Evolutionary conservation across 306 rosid species (phyloP).

Genomic region (Gastrolobium villosum): DNA sequence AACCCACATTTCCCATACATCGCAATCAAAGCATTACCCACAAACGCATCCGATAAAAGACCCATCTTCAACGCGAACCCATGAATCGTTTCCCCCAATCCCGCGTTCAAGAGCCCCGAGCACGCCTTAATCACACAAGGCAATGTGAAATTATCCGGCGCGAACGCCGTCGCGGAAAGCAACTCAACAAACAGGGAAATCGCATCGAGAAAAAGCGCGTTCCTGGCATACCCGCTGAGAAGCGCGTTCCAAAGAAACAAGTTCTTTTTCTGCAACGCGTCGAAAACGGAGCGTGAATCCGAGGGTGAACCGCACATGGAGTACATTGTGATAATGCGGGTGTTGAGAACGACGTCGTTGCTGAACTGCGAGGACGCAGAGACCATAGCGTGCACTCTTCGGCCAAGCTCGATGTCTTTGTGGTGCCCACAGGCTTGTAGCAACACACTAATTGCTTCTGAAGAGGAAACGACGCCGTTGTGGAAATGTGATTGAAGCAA

Average conservation of each 20-base stretch:
- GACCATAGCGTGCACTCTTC: slow-evolving; percentile 63
- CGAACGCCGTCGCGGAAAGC: slow-evolving; percentile 56
- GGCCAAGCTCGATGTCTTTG: slow-evolving; percentile 64
- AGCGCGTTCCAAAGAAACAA: slow-evolving; percentile 82
- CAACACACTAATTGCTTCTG: slow-evolving; percentile 55
- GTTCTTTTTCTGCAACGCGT: slow-evolving; percentile 57
- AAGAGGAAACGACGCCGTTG: slow-evolving; percentile 40
- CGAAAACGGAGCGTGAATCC: slow-evolving; percentile 69
- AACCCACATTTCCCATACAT: slow-evolving; percentile 74
- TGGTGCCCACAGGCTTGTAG: slow-evolving; percentile 67
- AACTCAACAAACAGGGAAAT: slow-evolving; percentile 58
- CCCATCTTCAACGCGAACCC: slow-evolving; percentile 72
- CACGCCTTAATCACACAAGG: slow-evolving; percentile 82
- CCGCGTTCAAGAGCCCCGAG: slow-evolving; percentile 57
- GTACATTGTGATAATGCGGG: slow-evolving; percentile 80
- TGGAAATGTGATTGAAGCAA: slow-evolving; percentile 52
- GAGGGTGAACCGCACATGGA: slow-evolving; percentile 66
- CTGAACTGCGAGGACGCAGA: slow-evolving; percentile 50
- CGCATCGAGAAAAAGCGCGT: slow-evolving; percentile 63
- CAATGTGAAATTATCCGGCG: slow-evolving; percentile 78
- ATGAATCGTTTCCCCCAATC: slow-evolving; percentile 66
- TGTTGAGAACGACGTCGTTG: slow-evolving; percentile 69
- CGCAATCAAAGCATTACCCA: slow-evolving; percentile 73
- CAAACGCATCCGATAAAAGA: slow-evolving; percentile 66
- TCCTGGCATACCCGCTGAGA: slow-evolving; percentile 67